Evolutionary conservation across 73 alveolate species (phyloP), one percentile per base, ranked within the genome.

Genomic region (Blepharisma stoltei): DNA sequence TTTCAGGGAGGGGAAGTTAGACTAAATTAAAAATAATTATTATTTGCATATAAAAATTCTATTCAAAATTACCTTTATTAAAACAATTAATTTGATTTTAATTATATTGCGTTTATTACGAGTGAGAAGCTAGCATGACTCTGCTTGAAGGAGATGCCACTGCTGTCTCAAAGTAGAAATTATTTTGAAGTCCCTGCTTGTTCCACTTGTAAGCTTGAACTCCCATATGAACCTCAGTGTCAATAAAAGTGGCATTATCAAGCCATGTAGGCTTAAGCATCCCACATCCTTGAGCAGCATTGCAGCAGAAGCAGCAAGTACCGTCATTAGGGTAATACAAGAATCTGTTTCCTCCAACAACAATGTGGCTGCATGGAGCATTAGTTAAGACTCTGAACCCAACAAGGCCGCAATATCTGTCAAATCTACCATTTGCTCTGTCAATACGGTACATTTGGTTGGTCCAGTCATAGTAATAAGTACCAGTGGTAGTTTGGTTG

Each of bases 271-370:
- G 81, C 49, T 69, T 68, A 77, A 83, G 90, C 77, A 83, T 55
- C 49, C 86, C 86, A 45, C 90, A 83, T 4, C 90, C 90, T 70
- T 78, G 86, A 66, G 80, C 87, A 9, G 80, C 76, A n/a, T 60
- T 49, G 38, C 90, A 83, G 82, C 90, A 83, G 55, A 47, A 78
- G 70, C 90, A 83, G 78, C 90, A 83, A 6, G 80, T 85, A 46
- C 50, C 48, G 6, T 49, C 20, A 9, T 78, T 83, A 54, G 90
- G 82, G 54, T 83, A 83, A 43, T 78, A 79, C 70, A 83, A 8
- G 60, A 38, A 83, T 70, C 90, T 78, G 70, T 78, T 82, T 23
- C 90, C 90, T 7, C 21, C 21, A 18, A 14, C 21, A 11, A 50
- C 65, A 4, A 50, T 50, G 21, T 50, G 65, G 21, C 65, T 50